phyloP scores from a whole-genome alignment of 1,139 yeast species.

The Taphrina pruni region DNA sequence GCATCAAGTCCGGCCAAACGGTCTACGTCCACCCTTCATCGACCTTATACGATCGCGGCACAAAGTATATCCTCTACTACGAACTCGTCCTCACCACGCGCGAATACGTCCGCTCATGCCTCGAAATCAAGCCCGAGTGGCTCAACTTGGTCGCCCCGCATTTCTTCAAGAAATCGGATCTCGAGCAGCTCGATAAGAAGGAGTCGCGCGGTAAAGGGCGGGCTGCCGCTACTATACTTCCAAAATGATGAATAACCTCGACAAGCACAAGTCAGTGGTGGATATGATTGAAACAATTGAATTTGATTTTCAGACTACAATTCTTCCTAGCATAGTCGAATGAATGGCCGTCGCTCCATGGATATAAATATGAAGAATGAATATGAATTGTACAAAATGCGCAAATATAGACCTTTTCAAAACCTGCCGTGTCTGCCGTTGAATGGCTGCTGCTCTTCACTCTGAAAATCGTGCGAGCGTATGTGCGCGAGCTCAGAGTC shows the following conservation, averaged over 20 bases:
- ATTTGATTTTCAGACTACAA: no score
- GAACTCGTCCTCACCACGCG: conserved; percentile 85
- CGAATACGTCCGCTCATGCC: conserved; percentile 87
- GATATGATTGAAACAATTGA: background rate
- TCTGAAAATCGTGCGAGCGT: background rate
- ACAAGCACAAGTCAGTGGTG: background rate
- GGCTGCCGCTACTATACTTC: background rate
- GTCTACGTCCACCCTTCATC: conserved; percentile 87
- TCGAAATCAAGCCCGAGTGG: conserved; percentile 73
- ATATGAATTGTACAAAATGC: background rate
- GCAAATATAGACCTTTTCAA: background rate
- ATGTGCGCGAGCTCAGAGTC: background rate
- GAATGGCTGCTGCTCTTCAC: background rate
- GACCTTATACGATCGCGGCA: conserved; percentile 63
- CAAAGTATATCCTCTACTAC: conserved; percentile 74
- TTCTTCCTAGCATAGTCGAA: no score
- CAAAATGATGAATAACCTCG: background rate
- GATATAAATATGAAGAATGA: background rate
- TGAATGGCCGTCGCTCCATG: conserved; percentile 7
- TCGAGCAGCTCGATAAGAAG: conserved; percentile 46
- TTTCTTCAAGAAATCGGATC: conserved; percentile 53
- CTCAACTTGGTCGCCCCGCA: conserved; percentile 70
- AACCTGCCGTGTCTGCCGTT: conserved; percentile 5
- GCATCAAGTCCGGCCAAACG: conserved; percentile 66
- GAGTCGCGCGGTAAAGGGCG: conserved; percentile 8